These are phyloP conservation scores for Pestalotiopsis sp. DNA, from an alignment of 2,329 filamentous ascomycete species.

Conservation along the genomic window DNA sequence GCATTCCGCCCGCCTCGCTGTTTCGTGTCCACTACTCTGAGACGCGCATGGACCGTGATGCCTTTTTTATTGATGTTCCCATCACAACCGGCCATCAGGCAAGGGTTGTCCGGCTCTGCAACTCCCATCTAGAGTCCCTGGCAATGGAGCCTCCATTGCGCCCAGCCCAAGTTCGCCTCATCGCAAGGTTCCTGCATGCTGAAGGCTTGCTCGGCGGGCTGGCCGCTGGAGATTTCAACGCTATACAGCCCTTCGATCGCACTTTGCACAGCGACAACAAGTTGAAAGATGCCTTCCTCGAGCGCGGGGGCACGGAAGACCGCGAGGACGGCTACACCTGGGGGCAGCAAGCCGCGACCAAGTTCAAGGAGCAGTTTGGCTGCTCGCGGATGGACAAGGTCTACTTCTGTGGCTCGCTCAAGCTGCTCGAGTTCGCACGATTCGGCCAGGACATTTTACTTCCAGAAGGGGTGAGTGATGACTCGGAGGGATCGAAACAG, in stretches of 20 bases:
- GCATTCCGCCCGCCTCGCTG: conserved; percentile 40
- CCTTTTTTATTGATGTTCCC: conserved; percentile 52
- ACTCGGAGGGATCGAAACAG: conserved; percentile 30
- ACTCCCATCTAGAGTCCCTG: conserved; percentile 35
- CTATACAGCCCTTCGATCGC: conserved; percentile 54
- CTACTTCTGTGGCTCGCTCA: conserved; percentile 40
- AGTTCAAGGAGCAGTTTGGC: conserved; percentile 43
- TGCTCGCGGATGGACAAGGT: conserved; percentile 57
- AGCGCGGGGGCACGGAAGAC: conserved; percentile 49
- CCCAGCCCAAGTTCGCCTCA: conserved; percentile 25
- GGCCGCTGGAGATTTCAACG: conserved; percentile 58
- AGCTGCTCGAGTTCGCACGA: conserved; percentile 38
- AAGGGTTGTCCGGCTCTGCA: conserved; percentile 26
- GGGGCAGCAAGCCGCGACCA: conserved; percentile 52
- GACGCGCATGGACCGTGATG: conserved; percentile 52
- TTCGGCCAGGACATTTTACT: conserved; percentile 50
- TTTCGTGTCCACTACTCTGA: conserved; percentile 52
- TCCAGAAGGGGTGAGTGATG: not conserved
- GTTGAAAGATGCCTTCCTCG: conserved; percentile 54
- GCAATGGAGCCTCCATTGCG: conserved; percentile 25
- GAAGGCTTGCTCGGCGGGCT: conserved; percentile 40
- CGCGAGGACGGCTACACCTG: conserved; percentile 54
- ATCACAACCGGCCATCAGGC: not conserved
- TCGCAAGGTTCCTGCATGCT: conserved; percentile 25
- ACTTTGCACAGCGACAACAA: conserved; percentile 47